phyloP scores from a whole-genome alignment of 257 asterid genomes.

The Nicotiana knightiana region DNA sequence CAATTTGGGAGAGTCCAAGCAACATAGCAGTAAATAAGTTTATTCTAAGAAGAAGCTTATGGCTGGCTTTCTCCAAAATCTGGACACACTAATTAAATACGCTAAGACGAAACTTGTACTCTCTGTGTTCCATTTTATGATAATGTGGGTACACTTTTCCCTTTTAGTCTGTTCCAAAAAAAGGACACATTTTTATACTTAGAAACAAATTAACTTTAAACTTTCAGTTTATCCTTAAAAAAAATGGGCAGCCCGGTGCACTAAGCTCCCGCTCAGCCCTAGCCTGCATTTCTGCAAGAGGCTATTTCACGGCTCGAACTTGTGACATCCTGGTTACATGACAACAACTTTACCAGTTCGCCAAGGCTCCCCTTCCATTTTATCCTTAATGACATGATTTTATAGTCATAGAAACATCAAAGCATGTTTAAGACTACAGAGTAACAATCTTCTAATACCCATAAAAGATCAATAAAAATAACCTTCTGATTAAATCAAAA shows the following conservation, averaged over 20 bases:
- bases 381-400: background rate
- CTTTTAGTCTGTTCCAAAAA: background rate
- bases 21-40: too few relatives aligned
- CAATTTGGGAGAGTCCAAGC: too few relatives aligned
- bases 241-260: too few relatives aligned
- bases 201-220: background rate
- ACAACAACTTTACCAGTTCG: too few relatives aligned
- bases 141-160: background rate
- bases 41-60: too few relatives aligned
- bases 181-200: background rate
- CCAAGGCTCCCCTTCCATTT: too few relatives aligned
- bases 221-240: background rate
- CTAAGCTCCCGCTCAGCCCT: too few relatives aligned
- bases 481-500: background rate
- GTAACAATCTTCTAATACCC: too few relatives aligned
- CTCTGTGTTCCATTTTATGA: background rate
- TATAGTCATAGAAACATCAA: background rate
- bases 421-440: background rate
- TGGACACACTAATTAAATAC: background rate
- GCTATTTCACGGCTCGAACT: too few relatives aligned
- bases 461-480: background rate
- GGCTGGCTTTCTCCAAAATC: background rate
- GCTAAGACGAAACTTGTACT: background rate
- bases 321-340: too few relatives aligned
- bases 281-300: too few relatives aligned